These are phyloP conservation scores for Vinca minor DNA, from an alignment of 257 asterid species.

Conservation along the genomic window DNA sequence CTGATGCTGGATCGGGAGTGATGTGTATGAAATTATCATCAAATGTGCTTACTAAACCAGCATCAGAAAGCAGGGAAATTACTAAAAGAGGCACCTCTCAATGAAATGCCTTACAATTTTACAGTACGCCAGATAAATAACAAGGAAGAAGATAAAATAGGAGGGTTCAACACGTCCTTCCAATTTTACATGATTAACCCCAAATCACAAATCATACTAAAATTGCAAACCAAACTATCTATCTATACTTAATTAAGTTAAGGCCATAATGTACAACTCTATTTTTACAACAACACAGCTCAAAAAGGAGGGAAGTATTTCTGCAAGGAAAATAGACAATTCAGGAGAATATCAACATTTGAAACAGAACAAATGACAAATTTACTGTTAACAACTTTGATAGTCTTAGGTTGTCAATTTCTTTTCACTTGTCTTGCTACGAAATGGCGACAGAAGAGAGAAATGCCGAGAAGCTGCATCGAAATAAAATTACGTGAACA, in stretches of 20 bases:
- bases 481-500: slow-evolving; percentile 12
- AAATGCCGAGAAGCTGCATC: slow-evolving; percentile 63
- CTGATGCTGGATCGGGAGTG: too few relatives aligned
- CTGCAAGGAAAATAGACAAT: not conserved
- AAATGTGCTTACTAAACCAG: too few relatives aligned
- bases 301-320: not conserved
- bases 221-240: slow-evolving; percentile 2
- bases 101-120: too few relatives aligned
- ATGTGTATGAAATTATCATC: too few relatives aligned
- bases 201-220: not conserved
- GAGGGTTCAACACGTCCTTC: not conserved
- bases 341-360: not conserved
- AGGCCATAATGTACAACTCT: too few relatives aligned
- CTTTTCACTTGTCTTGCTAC: slow-evolving; percentile 67
- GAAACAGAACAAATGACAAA: not conserved
- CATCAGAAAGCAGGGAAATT: too few relatives aligned
- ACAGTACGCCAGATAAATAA: too few relatives aligned
- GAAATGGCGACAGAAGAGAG: slow-evolving; percentile 64
- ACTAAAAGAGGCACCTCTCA: too few relatives aligned
- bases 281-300: slow-evolving; percentile 4
- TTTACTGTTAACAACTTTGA: not conserved
- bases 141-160: too few relatives aligned
- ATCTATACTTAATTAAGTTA: not conserved
- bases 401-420: slow-evolving; percentile 29
- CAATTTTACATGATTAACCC: slow-evolving; percentile 1